A percentile compares a stretch with the other conserved stretches of the same genome.
These are phyloP conservation scores for Wickerhamomyces silvicola DNA, from an alignment of 805 yeast genomes.

Conservation along the genomic window DNA sequence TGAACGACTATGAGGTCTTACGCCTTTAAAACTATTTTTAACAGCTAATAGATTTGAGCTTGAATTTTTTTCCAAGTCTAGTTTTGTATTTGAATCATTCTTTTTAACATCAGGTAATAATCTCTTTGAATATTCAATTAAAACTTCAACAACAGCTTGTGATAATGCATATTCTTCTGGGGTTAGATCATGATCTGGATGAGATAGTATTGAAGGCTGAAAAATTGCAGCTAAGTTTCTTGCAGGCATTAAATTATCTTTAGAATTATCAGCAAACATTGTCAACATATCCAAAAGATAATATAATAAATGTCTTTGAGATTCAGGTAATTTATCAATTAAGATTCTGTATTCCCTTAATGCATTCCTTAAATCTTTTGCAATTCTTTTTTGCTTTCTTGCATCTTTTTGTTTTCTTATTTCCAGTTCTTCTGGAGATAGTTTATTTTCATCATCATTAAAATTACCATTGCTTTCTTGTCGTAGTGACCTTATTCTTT, in stretches of 20 bases:
- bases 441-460: slow-evolving; percentile 10
- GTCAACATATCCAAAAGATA: slow-evolving; percentile 84
- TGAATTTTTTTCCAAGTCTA: slow-evolving; percentile 10
- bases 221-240: slow-evolving; percentile 91
- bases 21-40: slow-evolving; percentile 9
- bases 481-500: slow-evolving; percentile 27
- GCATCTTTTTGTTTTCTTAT: slow-evolving; percentile 27
- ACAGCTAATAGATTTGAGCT: slow-evolving; percentile 12
- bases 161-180: slow-evolving; percentile 89
- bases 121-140: slow-evolving; percentile 79
- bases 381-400: slow-evolving; percentile 45
- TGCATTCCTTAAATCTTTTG: slow-evolving; percentile 61
- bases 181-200: slow-evolving; percentile 85
- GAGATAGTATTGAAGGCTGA: slow-evolving; percentile 93
- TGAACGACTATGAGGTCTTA: slow-evolving; percentile 33
- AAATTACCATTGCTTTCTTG: slow-evolving; percentile 5
- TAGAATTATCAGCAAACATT: slow-evolving; percentile 73
- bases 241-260: slow-evolving; percentile 83
- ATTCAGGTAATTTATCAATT: slow-evolving; percentile 65
- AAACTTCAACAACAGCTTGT: slow-evolving; percentile 78
- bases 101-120: slow-evolving; percentile 53
- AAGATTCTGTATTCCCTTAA: slow-evolving; percentile 64
- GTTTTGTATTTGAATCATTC: slow-evolving; percentile 17
- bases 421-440: slow-evolving; percentile 21
- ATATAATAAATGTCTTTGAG: slow-evolving; percentile 74